Evolutionary conservation across 2,329 filamentous ascomycete genomes (phyloP).

Genomic region (Blastomyces gilchristii): DNA sequence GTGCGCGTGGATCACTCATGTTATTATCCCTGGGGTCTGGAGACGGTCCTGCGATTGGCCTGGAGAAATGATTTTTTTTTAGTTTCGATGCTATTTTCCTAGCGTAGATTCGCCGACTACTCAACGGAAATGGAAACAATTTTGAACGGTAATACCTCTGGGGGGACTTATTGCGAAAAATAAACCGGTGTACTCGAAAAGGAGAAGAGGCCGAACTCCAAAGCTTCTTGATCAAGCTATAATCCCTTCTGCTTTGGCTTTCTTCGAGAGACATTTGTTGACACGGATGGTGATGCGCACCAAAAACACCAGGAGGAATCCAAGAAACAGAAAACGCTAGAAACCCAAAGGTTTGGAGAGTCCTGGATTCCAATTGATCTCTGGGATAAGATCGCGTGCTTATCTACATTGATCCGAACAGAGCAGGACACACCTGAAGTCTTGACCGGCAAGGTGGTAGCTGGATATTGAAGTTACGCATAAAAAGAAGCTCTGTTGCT

Average conservation of each 20-base stretch:
- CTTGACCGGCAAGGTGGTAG: neutral
- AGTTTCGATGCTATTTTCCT: neutral
- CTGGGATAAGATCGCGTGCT: neutral
- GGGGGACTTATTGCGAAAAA: slow-evolving; percentile 28
- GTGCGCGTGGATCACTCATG: slow-evolving; percentile 12
- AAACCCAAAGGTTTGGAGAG: neutral
- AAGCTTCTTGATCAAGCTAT: slow-evolving; percentile 25
- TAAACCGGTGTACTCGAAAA: slow-evolving; percentile 22
- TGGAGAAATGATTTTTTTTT: slow-evolving; percentile 5
- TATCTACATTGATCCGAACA: slow-evolving; percentile 3
- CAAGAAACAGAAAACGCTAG: neutral
- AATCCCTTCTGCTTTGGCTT: slow-evolving; percentile 23
- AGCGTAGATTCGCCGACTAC: neutral
- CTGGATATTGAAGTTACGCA: slow-evolving; percentile 1
- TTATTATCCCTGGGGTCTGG: slow-evolving; percentile 11
- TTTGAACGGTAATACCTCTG: slow-evolving; percentile 23
- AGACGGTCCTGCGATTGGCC: slow-evolving; percentile 8
- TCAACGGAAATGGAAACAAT: slow-evolving; percentile 11
- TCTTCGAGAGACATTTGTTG: slow-evolving; percentile 30
- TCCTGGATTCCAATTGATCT: slow-evolving; percentile 2
- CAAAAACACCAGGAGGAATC: neutral
- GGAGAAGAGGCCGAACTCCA: slow-evolving; percentile 24
- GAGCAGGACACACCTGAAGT: neutral
- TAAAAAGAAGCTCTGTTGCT: slow-evolving; percentile 1
- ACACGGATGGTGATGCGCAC: neutral